Conservation (phyloP, 441 rosid genomes). For the Croton setiger region DNA sequence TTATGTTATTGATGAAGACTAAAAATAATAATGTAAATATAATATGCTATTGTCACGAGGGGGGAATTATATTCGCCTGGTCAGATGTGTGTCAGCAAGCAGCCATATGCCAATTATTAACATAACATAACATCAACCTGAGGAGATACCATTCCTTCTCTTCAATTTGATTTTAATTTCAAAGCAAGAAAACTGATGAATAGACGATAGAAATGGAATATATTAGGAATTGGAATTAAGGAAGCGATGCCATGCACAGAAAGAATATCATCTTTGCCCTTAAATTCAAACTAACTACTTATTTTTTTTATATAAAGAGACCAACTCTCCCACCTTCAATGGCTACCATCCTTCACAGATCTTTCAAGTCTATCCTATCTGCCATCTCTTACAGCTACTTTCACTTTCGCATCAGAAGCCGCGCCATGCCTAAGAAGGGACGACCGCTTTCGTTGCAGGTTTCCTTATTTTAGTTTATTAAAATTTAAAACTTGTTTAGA, state of each 20-base stretch:
- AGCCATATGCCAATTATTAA: too few relatives aligned
- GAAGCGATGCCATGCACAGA: conserved; percentile 31
- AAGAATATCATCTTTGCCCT: conserved; percentile 53
- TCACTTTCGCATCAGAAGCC: conserved; percentile 37
- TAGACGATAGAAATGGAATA: conserved; percentile 32
- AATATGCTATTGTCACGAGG: background rate
- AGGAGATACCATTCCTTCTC: conserved; percentile 50
- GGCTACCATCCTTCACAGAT: conserved; percentile 44
- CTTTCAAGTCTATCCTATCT: conserved; percentile 51
- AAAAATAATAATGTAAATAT: background rate
- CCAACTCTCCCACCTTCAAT: conserved; percentile 24
- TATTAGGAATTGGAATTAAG: conserved; percentile 29
- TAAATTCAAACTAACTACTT: background rate
- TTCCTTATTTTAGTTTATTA: conserved; percentile 16
- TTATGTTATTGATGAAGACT: background rate
- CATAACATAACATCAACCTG: too few relatives aligned
- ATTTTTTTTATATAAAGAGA: conserved; percentile 26
- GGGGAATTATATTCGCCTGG: conserved; percentile 30
- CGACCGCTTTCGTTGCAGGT: conserved; percentile 89
- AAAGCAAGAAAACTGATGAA: conserved; percentile 23
- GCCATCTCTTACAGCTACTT: conserved; percentile 54
- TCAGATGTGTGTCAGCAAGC: conserved; percentile 26
- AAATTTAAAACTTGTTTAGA: background rate
- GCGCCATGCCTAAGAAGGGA: conserved; percentile 65
- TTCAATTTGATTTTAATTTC: conserved; percentile 10